phyloP scores from a whole-genome alignment of 306 rosid genomes.

The Biancaea sappan region DNA sequence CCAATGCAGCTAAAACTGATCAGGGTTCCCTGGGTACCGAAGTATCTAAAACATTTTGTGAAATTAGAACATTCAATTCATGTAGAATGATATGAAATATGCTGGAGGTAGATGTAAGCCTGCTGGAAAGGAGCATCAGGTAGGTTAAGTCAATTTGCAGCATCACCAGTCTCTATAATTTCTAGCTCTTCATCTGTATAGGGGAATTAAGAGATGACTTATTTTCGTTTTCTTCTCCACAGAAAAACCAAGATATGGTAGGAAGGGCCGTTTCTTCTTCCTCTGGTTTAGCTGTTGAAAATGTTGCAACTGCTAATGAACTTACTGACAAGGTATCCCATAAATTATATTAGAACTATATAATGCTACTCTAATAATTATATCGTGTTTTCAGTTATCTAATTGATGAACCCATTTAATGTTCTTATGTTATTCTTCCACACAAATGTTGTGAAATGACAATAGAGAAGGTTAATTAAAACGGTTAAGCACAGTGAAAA shows the following conservation, averaged over 20 bases:
- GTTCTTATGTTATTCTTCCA: background rate
- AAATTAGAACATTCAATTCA: slow-evolving; percentile 44
- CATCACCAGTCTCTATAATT: slow-evolving; percentile 4
- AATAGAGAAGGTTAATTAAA: background rate
- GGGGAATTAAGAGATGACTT: slow-evolving; percentile 9
- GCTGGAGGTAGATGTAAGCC: slow-evolving; percentile 26
- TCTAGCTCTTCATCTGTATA: slow-evolving; percentile 15
- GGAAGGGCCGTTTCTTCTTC: slow-evolving; percentile 36
- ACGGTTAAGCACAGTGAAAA: background rate
- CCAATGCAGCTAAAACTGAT: slow-evolving; percentile 52
- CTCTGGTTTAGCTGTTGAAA: slow-evolving; percentile 37
- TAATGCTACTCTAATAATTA: background rate
- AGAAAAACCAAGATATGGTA: slow-evolving; percentile 40
- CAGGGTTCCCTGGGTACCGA: slow-evolving; percentile 55
- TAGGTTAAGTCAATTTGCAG: slow-evolving; percentile 40
- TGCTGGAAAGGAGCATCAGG: slow-evolving; percentile 55
- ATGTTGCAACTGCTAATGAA: slow-evolving; percentile 37
- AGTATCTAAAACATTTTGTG: slow-evolving; percentile 45
- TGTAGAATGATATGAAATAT: slow-evolving; percentile 36
- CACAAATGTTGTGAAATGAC: background rate
- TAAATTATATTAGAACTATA: slow-evolving; percentile 7
- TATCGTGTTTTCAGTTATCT: slow-evolving; percentile 21
- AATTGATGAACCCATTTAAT: background rate
- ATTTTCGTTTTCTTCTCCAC: slow-evolving; percentile 31
- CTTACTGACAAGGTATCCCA: slow-evolving; percentile 44